Conservation (phyloP, 805 yeast species). For the Ogataea siamensis region DNA sequence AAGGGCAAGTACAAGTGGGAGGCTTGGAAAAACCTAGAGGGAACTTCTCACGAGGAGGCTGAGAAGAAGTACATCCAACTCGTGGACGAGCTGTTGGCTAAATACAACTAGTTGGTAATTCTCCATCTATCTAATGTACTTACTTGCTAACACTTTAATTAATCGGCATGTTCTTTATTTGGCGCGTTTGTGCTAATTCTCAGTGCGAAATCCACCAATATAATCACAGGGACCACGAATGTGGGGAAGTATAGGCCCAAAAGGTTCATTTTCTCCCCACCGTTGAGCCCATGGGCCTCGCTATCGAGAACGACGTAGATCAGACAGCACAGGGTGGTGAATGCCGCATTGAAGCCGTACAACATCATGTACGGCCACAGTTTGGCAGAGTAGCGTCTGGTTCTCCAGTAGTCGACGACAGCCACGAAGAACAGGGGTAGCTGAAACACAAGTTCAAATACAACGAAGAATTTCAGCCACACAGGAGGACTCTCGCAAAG, state of each 20-base stretch:
- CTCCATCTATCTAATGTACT: neutral
- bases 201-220: slow-evolving; percentile 47
- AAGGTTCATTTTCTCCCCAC: slow-evolving; percentile 41
- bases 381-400: slow-evolving; percentile 23
- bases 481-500: slow-evolving; percentile 46
- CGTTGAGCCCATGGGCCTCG: slow-evolving; percentile 40
- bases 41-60: slow-evolving; percentile 85
- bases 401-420: slow-evolving; percentile 29
- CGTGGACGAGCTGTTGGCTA: slow-evolving; percentile 60
- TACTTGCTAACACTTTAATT: no score
- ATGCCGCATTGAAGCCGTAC: slow-evolving; percentile 81
- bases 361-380: slow-evolving; percentile 39
- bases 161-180: slow-evolving; percentile 2
- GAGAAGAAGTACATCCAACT: slow-evolving; percentile 74
- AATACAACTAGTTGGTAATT: slow-evolving; percentile 39
- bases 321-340: slow-evolving; percentile 76
- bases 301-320: slow-evolving; percentile 40
- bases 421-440: slow-evolving; percentile 69
- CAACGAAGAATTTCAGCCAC: slow-evolving; percentile 75
- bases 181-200: slow-evolving; percentile 9
- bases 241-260: slow-evolving; percentile 67
- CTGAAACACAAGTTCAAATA: slow-evolving; percentile 72
- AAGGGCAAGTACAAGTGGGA: slow-evolving; percentile 98
- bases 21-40: slow-evolving; percentile 88
- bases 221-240: slow-evolving; percentile 56